phyloP scores from a whole-genome alignment of 2,329 filamentous ascomycete species.

The Tolypocladium sp. region DNA sequence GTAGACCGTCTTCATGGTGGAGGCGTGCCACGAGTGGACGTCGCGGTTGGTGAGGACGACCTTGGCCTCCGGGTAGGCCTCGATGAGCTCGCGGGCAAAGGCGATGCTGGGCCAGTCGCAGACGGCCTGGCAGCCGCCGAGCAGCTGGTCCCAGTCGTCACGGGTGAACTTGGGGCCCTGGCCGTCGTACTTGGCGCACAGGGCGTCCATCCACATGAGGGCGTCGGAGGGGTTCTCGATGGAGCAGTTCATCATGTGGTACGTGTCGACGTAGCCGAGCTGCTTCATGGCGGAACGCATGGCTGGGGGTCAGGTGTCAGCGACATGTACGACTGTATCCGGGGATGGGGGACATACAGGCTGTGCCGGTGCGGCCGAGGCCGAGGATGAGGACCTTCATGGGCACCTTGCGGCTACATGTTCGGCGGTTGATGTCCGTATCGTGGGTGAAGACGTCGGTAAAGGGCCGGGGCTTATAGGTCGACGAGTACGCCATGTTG shows the following conservation, averaged over 20 bases:
- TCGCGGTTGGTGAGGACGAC: constrained; percentile 59
- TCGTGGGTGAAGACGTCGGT: constrained; percentile 56
- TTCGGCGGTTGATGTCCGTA: constrained; percentile 57
- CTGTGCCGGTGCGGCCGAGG: constrained; percentile 61
- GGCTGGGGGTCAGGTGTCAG: constrained; percentile 25
- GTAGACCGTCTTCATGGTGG: constrained; percentile 58
- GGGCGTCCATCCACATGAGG: constrained; percentile 61
- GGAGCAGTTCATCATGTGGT: constrained; percentile 65
- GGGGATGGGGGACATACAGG: constrained; percentile 38
- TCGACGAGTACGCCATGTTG: constrained; percentile 19
- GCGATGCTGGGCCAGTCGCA: constrained; percentile 61
- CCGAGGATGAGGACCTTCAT: constrained; percentile 67
- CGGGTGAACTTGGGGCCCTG: constrained; percentile 40
- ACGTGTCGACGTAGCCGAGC: constrained; percentile 58
- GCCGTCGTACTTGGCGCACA: constrained; percentile 40
- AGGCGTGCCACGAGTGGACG: constrained; percentile 52
- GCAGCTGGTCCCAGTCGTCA: constrained; percentile 60
- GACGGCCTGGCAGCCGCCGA: constrained; percentile 57
- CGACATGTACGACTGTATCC: neutral
- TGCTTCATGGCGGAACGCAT: constrained; percentile 56
- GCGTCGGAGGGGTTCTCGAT: constrained; percentile 52
- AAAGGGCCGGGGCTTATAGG: constrained; percentile 27
- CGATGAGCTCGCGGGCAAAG: constrained; percentile 61
- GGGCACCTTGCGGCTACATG: constrained; percentile 57
- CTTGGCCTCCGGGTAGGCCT: constrained; percentile 64